phyloP scores from a whole-genome alignment of 176 grass and related monocot species.

The Oryza glumipatula region DNA sequence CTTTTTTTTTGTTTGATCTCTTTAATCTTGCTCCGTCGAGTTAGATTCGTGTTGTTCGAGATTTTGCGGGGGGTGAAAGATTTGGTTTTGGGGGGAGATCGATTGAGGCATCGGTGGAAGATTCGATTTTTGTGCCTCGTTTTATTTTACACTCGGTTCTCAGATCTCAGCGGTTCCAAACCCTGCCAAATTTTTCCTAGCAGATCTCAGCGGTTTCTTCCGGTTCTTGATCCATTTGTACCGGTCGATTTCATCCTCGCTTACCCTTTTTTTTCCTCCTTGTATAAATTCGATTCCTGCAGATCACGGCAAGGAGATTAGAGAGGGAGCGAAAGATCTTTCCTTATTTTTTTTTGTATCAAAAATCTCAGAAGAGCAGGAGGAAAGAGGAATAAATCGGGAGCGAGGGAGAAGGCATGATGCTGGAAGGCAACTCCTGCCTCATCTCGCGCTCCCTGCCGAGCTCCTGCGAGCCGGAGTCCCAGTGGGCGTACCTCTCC shows the following conservation, averaged over 20 bases:
- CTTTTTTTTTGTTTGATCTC: neutral
- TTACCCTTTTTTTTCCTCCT: neutral
- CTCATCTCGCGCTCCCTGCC: slow-evolving; percentile 59
- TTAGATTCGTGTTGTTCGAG: slow-evolving; percentile 6
- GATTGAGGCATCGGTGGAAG: slow-evolving; percentile 22
- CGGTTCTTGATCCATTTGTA: slow-evolving; percentile 37
- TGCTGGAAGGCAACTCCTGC: slow-evolving; percentile 81
- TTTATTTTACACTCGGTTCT: neutral
- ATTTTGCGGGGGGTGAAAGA: neutral
- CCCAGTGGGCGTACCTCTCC: slow-evolving; percentile 56
- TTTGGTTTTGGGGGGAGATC: slow-evolving; percentile 36
- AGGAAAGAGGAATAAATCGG: neutral
- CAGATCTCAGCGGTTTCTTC: slow-evolving; percentile 38
- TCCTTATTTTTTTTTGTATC: slow-evolving; percentile 22
- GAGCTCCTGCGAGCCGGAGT: slow-evolving; percentile 58
- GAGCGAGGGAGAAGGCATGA: slow-evolving; percentile 40
- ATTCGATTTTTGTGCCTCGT: slow-evolving; percentile 40
- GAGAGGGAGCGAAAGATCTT: slow-evolving; percentile 19
- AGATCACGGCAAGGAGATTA: slow-evolving; percentile 36
- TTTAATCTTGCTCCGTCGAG: neutral
- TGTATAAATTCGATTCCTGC: slow-evolving; percentile 29
- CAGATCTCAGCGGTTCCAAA: slow-evolving; percentile 39
- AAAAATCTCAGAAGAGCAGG: slow-evolving; percentile 34
- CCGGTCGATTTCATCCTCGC: slow-evolving; percentile 26
- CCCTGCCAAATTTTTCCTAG: no score